Percentiles rank a stretch among this genome's conserved stretches.
phyloP scores from a whole-genome alignment of 306 rosid species.

The Fragaria vesca region DNA sequence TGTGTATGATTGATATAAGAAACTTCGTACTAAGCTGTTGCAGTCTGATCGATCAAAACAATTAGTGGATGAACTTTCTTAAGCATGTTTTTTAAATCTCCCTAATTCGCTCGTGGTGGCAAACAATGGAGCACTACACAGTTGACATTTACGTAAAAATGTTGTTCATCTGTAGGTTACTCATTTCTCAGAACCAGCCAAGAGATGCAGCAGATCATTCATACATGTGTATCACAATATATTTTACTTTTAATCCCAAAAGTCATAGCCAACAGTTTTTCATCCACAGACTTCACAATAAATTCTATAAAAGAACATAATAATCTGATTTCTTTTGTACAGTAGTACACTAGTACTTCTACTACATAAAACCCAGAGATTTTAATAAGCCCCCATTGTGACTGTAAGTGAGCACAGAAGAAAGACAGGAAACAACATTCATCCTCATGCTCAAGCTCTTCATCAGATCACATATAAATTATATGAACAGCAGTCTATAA shows the following conservation, averaged over 20 bases:
- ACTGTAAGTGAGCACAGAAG: neutral
- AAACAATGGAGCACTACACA: neutral
- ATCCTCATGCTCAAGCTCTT: neutral
- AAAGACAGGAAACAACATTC: constrained; percentile 1
- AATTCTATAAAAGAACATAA: neutral
- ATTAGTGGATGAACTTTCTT: neutral
- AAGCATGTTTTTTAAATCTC: neutral
- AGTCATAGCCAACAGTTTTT: neutral
- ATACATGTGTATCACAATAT: neutral
- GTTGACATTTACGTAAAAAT: neutral
- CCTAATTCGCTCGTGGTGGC: neutral
- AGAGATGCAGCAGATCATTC: neutral
- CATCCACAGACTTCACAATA: neutral
- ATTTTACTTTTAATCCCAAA: neutral
- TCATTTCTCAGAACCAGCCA: neutral
- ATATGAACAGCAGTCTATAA: neutral
- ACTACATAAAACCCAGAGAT: neutral
- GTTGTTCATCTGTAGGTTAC: neutral
- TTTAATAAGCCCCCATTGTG: neutral
- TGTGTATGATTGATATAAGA: neutral
- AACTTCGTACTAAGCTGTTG: neutral
- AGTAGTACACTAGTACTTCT: too few species aligned
- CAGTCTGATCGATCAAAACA: neutral
- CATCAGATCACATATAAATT: constrained; percentile 2
- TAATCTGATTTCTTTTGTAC: neutral